Percentiles rank a stretch among this genome's conserved stretches.
Conservation (phyloP, 345 rosid genomes). For the Eucalyptus tenuipes region DNA sequence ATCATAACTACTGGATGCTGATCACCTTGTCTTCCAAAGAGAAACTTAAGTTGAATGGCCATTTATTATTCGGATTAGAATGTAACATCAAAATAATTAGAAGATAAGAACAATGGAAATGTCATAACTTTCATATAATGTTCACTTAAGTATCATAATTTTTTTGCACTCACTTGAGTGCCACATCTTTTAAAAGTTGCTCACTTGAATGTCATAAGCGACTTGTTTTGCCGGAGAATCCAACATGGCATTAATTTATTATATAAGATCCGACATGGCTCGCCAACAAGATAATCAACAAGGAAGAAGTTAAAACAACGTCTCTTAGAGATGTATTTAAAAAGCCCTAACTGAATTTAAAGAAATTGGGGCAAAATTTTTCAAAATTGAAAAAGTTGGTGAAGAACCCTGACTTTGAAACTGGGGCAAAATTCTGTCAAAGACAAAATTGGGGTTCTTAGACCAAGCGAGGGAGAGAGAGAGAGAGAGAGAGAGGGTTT, state of each 20-base stretch:
- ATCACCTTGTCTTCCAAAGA: background rate
- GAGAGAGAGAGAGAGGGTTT: too few relatives aligned
- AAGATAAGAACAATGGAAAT: too few relatives aligned
- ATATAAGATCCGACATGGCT: too few relatives aligned
- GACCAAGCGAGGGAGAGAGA: background rate
- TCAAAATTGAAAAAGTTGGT: background rate
- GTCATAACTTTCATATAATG: too few relatives aligned
- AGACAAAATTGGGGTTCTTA: background rate
- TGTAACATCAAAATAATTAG: too few relatives aligned
- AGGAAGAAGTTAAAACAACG: too few relatives aligned
- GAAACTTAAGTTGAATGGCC: too few relatives aligned
- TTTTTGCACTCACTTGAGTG: background rate
- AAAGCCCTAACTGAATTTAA: background rate
- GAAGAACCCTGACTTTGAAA: background rate
- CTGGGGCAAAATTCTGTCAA: background rate
- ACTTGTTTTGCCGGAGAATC: too few relatives aligned
- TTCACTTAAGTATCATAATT: background rate
- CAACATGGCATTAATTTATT: too few relatives aligned
- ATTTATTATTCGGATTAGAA: too few relatives aligned
- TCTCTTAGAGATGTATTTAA: background rate
- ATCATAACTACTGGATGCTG: background rate
- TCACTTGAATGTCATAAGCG: background rate
- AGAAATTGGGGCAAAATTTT: background rate
- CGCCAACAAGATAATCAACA: background rate
- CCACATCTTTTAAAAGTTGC: background rate